Base-by-base conservation (phyloP, 2,329 filamentous ascomycete species). In the Berkeleyomyces rouxiae region DNA sequence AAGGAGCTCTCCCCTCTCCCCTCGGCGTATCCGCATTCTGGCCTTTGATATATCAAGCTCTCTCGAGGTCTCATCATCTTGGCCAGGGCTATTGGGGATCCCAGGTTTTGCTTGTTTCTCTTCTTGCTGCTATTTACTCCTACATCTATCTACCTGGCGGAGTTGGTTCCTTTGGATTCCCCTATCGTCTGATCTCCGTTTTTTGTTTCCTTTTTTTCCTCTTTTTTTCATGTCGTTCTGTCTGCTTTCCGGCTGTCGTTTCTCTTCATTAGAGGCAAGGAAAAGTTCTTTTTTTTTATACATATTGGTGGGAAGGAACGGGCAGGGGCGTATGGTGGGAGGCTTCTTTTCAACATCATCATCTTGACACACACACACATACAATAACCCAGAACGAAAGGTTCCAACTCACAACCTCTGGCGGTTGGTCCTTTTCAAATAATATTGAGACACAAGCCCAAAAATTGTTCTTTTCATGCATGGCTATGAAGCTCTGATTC, bases 331-430 rank as follows among this genome's bases (percentile, higher is more conserved):
- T 55, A 55, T 55, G 49, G 49, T 33, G 49, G 49, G 49, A 55
- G 49, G 49, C 49, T 55, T 55, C 49, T 55, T 55, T 55, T 55
- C 49, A 55, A 55, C 49, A 55, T 55, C 49, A 55, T 55, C 23
- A 23, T 55, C 43, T 55, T 55, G 49, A 55, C 23, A 55, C 49
- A 23, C 23, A 23, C 23, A 23, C 23, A 23, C 23, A 23, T 2
- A 55, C 36, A 55, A 55, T 55, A 55, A 55, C 31, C 23, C 49
- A 55, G 49, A 55, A 55, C 49, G 33, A 55, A 55, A 33, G 44
- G 49, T 37, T 55, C 37, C 49, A 55, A 3, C 4, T 55, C 49
- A 37, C 49, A n/a, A 23, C 23, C 33, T 37, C 7, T 1, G 36
- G 49, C 36, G 49, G 31, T 55, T 10, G 49, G 23, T 23, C 23